These are phyloP conservation scores for Polygonum aviculare DNA, from an alignment of 148 eudicot species.

Conservation along the genomic window DNA sequence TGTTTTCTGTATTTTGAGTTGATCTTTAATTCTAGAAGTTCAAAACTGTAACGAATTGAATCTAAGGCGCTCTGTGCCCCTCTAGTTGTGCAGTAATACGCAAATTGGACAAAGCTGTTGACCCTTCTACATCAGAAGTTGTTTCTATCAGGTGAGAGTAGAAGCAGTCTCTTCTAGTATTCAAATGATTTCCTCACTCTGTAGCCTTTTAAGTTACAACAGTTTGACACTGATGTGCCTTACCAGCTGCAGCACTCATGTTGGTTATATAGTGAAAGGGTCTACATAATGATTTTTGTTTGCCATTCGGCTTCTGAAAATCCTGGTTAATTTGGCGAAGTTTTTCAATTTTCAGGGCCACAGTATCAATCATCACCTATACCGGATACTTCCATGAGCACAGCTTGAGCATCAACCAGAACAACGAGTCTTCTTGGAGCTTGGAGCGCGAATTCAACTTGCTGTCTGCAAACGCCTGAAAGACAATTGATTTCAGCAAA, in stretches of 20 bases:
- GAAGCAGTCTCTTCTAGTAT: not conserved
- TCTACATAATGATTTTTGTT: not conserved
- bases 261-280: not conserved
- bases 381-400: constrained; percentile 73
- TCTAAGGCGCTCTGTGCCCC: not conserved
- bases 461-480: constrained; percentile 12
- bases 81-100: constrained; percentile 73
- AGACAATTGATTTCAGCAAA: not conserved
- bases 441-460: constrained; percentile 68
- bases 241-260: not conserved
- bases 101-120: constrained; percentile 49
- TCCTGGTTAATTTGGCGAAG: not conserved
- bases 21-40: not conserved
- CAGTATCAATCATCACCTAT: constrained; percentile 47
- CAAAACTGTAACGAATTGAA: not conserved
- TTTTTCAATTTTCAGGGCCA: constrained; percentile 39
- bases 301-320: not conserved
- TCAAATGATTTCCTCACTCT: not conserved
- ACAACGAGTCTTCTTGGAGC: constrained; percentile 61
- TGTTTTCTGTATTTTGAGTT: not conserved
- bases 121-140: constrained; percentile 34
- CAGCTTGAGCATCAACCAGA: constrained; percentile 44
- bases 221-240: not conserved
- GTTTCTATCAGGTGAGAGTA: constrained; percentile 41
- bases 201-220: not conserved